Percentiles rank a stretch among this genome's conserved stretches.
Evolutionary conservation across 805 yeast species (phyloP).

Genomic region (Kregervanrija delftensis): DNA sequence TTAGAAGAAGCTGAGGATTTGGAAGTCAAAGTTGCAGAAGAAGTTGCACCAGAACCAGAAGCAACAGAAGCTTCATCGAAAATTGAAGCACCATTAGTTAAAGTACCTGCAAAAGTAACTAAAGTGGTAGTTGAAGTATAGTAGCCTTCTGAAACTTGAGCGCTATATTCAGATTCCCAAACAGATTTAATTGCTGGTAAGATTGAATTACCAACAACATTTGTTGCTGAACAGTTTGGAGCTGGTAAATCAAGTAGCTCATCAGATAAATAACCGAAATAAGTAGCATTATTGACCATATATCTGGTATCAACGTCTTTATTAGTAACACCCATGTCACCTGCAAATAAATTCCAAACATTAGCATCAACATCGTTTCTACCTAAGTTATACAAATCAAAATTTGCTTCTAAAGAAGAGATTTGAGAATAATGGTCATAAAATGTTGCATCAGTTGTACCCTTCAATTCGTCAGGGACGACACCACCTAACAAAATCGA

Average conservation of each 20-base stretch:
- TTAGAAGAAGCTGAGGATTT: constrained; percentile 9
- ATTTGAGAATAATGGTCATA: constrained; percentile 47
- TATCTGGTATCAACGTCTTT: constrained; percentile 28
- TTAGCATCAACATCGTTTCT: constrained; percentile 46
- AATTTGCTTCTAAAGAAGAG: constrained; percentile 44
- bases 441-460: constrained; percentile 40
- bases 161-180: constrained; percentile 26
- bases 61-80: constrained; percentile 2
- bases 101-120: constrained; percentile 13
- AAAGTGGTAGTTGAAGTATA: constrained; percentile 30
- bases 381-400: constrained; percentile 43
- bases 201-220: constrained; percentile 29
- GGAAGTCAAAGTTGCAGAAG: constrained; percentile 10
- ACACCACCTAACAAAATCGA: constrained; percentile 43
- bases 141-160: constrained; percentile 22
- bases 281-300: constrained; percentile 28
- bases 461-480: constrained; percentile 33
- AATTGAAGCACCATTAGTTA: constrained; percentile 8
- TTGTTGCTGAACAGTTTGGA: constrained; percentile 30
- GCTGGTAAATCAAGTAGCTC: constrained; percentile 26
- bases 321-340: constrained; percentile 26
- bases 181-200: constrained; percentile 26
- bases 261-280: constrained; percentile 28
- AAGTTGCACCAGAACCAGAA: constrained; percentile 8
- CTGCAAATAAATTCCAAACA: constrained; percentile 37